Evolutionary conservation across 108 stramenopile genomes (phyloP).

Genomic region (Asterionellopsis glacialis): DNA sequence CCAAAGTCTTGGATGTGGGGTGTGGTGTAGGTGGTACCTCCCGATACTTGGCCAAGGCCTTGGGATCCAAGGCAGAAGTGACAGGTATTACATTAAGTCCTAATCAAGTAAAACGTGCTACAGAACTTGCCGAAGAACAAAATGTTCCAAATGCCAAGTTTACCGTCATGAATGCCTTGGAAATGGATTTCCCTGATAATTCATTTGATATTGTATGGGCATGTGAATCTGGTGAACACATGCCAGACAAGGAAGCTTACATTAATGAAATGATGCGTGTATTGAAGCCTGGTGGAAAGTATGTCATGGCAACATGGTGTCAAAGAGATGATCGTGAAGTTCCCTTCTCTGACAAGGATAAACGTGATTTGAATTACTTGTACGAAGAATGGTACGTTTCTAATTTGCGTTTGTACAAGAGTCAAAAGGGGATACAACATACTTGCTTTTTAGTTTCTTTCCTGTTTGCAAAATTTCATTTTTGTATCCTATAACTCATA

Average conservation of each 20-base stretch:
- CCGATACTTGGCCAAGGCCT: constrained; percentile 83
- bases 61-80: constrained; percentile 71
- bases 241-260: constrained; percentile 96
- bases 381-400: constrained; percentile 90
- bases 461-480: background rate
- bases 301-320: constrained; percentile 97
- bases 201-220: constrained; percentile 97
- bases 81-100: constrained; percentile 93
- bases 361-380: constrained; percentile 89
- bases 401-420: background rate
- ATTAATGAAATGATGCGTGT: constrained; percentile 97
- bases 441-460: background rate
- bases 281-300: constrained; percentile 93
- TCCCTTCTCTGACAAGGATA: constrained; percentile 84
- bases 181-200: constrained; percentile 92
- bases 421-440: background rate
- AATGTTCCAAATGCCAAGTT: constrained; percentile 81
- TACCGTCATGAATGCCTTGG: constrained; percentile 90
- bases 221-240: constrained; percentile 97
- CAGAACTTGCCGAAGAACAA: constrained; percentile 86
- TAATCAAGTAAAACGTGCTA: constrained; percentile 89
- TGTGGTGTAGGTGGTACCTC: constrained; percentile 97
- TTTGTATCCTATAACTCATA: no score
- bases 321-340: constrained; percentile 84
- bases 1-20: constrained; percentile 94